These are phyloP conservation scores for Colletotrichum sojae DNA, from an alignment of 2,329 filamentous ascomycete genomes.

Conservation along the genomic window DNA sequence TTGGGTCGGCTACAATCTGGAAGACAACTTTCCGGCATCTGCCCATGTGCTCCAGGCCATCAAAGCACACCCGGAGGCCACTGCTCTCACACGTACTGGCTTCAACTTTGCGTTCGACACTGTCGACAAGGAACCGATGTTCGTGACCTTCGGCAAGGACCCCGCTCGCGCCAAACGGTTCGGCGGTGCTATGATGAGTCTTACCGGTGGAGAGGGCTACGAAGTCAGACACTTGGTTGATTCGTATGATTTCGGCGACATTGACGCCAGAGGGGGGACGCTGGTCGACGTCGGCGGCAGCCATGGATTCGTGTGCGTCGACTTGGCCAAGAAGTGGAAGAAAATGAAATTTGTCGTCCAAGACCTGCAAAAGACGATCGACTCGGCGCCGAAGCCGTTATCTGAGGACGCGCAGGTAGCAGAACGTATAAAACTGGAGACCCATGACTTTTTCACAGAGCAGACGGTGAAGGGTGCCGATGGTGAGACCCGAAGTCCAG, in stretches of 20 bases:
- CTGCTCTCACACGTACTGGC: slow-evolving; percentile 62
- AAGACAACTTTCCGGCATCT: slow-evolving; percentile 67
- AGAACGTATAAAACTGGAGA: slow-evolving; percentile 36
- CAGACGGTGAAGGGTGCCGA: slow-evolving; percentile 47
- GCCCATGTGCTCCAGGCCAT: slow-evolving; percentile 63
- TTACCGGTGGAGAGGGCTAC: slow-evolving; percentile 70
- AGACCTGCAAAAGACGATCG: slow-evolving; percentile 45
- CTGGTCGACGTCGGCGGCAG: slow-evolving; percentile 73
- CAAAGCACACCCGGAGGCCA: slow-evolving; percentile 61
- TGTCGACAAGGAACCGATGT: slow-evolving; percentile 67
- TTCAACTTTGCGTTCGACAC: slow-evolving; percentile 67
- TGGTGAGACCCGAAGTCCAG: slow-evolving; percentile 26
- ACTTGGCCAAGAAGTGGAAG: slow-evolving; percentile 64
- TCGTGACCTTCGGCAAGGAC: slow-evolving; percentile 65
- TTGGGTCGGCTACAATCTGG: slow-evolving; percentile 69
- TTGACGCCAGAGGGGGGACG: slow-evolving; percentile 61
- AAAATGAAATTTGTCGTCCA: slow-evolving; percentile 51
- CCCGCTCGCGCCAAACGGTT: slow-evolving; percentile 64
- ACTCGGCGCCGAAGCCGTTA: slow-evolving; percentile 37
- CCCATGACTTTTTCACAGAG: slow-evolving; percentile 43
- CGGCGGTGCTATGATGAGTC: slow-evolving; percentile 67
- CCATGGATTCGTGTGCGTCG: slow-evolving; percentile 70
- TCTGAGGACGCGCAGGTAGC: slow-evolving; percentile 38
- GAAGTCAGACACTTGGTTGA: slow-evolving; percentile 67
- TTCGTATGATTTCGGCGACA: slow-evolving; percentile 66